These are phyloP conservation scores for Fusarium succisae DNA, from an alignment of 2,329 filamentous ascomycete genomes.

Conservation along the genomic window DNA sequence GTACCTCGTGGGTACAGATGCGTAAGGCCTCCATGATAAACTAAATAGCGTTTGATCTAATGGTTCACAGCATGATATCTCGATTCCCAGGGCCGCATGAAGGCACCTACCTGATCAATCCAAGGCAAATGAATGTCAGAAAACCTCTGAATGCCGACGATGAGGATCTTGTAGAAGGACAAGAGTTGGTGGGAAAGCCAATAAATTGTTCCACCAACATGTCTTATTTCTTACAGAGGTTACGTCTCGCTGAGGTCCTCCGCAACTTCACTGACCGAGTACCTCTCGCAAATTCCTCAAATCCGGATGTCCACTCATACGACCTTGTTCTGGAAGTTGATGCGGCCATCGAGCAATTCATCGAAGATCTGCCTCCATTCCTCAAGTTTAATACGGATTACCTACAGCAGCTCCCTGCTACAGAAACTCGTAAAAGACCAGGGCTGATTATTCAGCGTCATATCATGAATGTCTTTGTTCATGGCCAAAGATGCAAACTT, in stretches of 20 bases:
- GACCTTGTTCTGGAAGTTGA: conserved; percentile 48
- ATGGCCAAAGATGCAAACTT: conserved; percentile 49
- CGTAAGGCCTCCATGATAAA: conserved; percentile 39
- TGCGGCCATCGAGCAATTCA: conserved; percentile 40
- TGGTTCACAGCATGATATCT: conserved; percentile 46
- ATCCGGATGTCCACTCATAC: conserved; percentile 46
- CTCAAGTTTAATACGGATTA: conserved; percentile 36
- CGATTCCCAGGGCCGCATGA: conserved; percentile 49
- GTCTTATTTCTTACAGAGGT: conserved; percentile 51
- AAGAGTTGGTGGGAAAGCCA: conserved; percentile 44
- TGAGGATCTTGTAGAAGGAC: conserved; percentile 46
- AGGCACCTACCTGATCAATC: conserved; percentile 50
- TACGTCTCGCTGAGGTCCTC: conserved; percentile 50
- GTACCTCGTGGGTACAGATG: conserved; percentile 54
- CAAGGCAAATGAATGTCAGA: conserved; percentile 51
- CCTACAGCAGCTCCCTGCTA: conserved; percentile 32
- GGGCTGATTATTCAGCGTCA: conserved; percentile 46
- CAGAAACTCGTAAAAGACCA: conserved; percentile 36
- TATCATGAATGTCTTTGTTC: conserved; percentile 45
- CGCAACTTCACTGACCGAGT: conserved; percentile 49
- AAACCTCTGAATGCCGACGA: conserved; percentile 53
- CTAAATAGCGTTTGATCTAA: neutral
- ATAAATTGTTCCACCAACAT: conserved; percentile 46
- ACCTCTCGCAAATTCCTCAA: conserved; percentile 36
- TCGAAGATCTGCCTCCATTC: conserved; percentile 44